These are phyloP conservation scores for Pisolithus sp. DNA, from an alignment of 768 basidiomycete species.

Conservation along the genomic window DNA sequence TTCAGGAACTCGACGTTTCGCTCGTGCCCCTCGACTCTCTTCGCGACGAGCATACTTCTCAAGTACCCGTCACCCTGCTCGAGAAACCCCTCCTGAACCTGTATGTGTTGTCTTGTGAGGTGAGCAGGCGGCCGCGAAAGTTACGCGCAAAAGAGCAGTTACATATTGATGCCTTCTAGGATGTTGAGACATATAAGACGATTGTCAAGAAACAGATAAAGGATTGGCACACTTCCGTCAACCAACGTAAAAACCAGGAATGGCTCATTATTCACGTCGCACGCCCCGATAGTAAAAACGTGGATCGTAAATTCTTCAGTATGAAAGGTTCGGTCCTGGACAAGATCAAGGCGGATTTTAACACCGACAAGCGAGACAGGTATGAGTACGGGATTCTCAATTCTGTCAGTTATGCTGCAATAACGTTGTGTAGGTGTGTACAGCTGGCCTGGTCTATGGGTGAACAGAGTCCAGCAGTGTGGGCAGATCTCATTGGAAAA, in stretches of 20 bases:
- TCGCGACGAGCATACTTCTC: slow-evolving; percentile 69
- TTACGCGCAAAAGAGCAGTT: slow-evolving; percentile 7
- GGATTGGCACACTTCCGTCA: slow-evolving; percentile 76
- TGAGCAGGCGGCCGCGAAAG: slow-evolving; percentile 29
- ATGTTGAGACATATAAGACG: slow-evolving; percentile 68
- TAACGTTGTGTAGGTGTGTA: slow-evolving; percentile 51
- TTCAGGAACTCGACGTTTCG: slow-evolving; percentile 80
- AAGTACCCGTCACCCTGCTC: slow-evolving; percentile 69
- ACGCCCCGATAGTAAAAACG: slow-evolving; percentile 57
- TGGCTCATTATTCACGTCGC: slow-evolving; percentile 90
- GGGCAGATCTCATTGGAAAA: slow-evolving; percentile 81
- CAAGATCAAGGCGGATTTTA: slow-evolving; percentile 90
- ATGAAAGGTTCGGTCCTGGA: slow-evolving; percentile 82
- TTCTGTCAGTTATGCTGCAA: slow-evolving; percentile 6
- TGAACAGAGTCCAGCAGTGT: slow-evolving; percentile 67
- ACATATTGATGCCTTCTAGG: slow-evolving; percentile 29
- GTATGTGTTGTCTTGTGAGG: slow-evolving; percentile 86
- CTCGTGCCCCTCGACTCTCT: slow-evolving; percentile 62
- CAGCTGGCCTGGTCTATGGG: slow-evolving; percentile 74
- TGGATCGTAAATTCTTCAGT: slow-evolving; percentile 68
- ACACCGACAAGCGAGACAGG: slow-evolving; percentile 83
- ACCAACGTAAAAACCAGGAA: slow-evolving; percentile 76
- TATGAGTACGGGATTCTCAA: slow-evolving; percentile 3
- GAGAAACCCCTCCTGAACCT: slow-evolving; percentile 85
- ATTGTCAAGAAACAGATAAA: slow-evolving; percentile 80